A percentile compares a stretch with the other conserved stretches of the same genome.
These are phyloP conservation scores for Rhizopus arrhizus DNA, from an alignment of 371 early-diverging fungal genomes.

Conservation along the genomic window DNA sequence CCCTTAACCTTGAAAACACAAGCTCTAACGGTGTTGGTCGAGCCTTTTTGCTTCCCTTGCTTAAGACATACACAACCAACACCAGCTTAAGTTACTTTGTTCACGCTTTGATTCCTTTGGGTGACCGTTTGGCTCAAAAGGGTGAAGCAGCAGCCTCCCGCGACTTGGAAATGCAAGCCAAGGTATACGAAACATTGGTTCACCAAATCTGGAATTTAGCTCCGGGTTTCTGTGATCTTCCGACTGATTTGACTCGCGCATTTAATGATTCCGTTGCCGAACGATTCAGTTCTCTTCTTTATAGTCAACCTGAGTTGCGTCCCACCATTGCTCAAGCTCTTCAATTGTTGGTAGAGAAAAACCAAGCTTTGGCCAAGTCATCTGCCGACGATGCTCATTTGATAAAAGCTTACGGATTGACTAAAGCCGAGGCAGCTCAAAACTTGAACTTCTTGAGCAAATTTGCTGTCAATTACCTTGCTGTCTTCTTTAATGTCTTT, in stretches of 20 bases:
- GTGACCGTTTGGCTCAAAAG: conserved; percentile 72
- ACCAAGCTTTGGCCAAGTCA: conserved; percentile 53
- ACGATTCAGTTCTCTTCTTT: conserved; percentile 67
- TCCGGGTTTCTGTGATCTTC: conserved; percentile 83
- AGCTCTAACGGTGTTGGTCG: conserved; percentile 62
- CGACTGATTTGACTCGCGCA: conserved; percentile 67
- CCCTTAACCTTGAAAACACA: conserved; percentile 80
- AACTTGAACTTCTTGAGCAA: conserved; percentile 65
- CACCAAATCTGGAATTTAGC: conserved; percentile 90
- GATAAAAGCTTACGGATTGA: conserved; percentile 56
- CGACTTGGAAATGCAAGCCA: conserved; percentile 79
- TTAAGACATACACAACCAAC: conserved; percentile 77
- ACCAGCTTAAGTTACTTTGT: conserved; percentile 81
- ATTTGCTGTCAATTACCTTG: conserved; percentile 74
- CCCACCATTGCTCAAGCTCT: conserved; percentile 80
- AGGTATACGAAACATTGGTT: conserved; percentile 86
- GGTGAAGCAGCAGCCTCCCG: conserved; percentile 62
- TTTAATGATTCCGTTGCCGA: conserved; percentile 71
- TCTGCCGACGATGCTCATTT: conserved; percentile 55
- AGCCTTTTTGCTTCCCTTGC: conserved; percentile 81
- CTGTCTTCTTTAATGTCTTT: conserved; percentile 84
- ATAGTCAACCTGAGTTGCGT: conserved; percentile 75
- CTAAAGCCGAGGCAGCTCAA: conserved; percentile 58
- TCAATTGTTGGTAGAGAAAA: conserved; percentile 72
- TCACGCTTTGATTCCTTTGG: conserved; percentile 73